Conservation (phyloP, 305 asterid species). For the Monarda citriodora region DNA sequence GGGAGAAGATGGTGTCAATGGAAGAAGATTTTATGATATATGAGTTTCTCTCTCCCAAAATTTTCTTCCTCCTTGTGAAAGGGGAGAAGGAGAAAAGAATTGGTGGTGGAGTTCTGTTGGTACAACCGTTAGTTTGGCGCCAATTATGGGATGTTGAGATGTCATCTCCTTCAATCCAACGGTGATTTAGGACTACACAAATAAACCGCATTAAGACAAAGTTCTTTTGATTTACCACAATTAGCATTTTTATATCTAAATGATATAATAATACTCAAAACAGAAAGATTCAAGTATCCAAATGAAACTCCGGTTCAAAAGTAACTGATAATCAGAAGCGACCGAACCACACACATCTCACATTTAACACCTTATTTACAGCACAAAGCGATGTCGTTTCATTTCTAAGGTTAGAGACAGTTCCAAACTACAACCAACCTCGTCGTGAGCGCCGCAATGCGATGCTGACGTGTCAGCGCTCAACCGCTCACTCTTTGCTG, state of each 20-base stretch:
- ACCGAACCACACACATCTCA: conserved; percentile 16
- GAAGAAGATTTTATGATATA: not conserved
- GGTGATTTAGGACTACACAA: too few species aligned
- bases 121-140: conserved; percentile 27
- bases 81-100: not conserved
- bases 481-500: conserved; percentile 13
- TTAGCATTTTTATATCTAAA: too few species aligned
- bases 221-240: too few species aligned
- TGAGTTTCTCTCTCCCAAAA: not conserved
- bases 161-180: not conserved
- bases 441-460: not conserved
- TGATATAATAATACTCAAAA: not conserved
- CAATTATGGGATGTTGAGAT: conserved; percentile 27
- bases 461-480: not conserved
- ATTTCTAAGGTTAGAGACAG: conserved; percentile 18
- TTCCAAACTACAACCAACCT: conserved; percentile 9
- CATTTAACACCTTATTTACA: conserved; percentile 17
- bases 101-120: conserved; percentile 15
- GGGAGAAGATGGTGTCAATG: conserved; percentile 14
- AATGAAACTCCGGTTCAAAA: not conserved
- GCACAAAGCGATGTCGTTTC: conserved; percentile 5
- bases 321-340: not conserved
- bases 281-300: conserved; percentile 1
- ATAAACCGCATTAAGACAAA: too few species aligned
- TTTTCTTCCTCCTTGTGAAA: not conserved